Evolutionary conservation across 768 basidiomycete genomes (phyloP), one percentile per base, ranked within the genome.

Genomic region (Boletus coccyginus): DNA sequence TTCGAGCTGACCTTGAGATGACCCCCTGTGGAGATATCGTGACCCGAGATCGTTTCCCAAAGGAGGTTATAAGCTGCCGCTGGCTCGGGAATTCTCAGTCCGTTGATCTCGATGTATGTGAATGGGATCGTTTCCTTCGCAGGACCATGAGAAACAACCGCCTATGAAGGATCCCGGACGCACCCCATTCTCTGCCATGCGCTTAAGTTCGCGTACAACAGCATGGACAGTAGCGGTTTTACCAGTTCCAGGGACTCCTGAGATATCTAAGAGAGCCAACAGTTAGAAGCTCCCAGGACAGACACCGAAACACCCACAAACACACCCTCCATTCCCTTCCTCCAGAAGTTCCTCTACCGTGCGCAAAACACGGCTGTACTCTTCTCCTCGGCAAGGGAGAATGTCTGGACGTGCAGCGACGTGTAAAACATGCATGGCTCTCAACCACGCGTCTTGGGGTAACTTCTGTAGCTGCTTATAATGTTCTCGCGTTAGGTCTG

Each of bases 211-310:
- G 38, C 91, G 82, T 33, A 98, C 83, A 27, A 97, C 88, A 1
- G 90, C 90, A 64, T 98, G 95, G 0, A 98, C 94, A 0, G 97
- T 98, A 0, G 97, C 97, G 1, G 97, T 99, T 74, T 98, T 99
- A 10, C 97, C 96, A 3, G 96, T 98, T 8, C 97, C 96, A n/a
- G 96, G 97, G 8, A 98, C 94, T 10, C 97, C 96, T 8, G 95
- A 94, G 46, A 98, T 97, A 72, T 98, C 95, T 98, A 52, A 14
- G 56, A 29, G 8, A 16, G 7, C 9, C 11, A 14, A 51, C 14
- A 52, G 49, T 61, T 27, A 60, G 44, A 58, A n/a, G 19, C 7
- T 14, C 38, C 14, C 0, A 38, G 39, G 42, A 35, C 9, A 12
- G 47, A 36, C 33, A 49, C 7, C 5, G 43, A 44, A 52, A 16